A percentile compares a stretch with the other conserved stretches of the same genome.
These are phyloP conservation scores for Annulohypoxylon maeteangense DNA, from an alignment of 495 filamentous ascomycete genomes.

Conservation along the genomic window DNA sequence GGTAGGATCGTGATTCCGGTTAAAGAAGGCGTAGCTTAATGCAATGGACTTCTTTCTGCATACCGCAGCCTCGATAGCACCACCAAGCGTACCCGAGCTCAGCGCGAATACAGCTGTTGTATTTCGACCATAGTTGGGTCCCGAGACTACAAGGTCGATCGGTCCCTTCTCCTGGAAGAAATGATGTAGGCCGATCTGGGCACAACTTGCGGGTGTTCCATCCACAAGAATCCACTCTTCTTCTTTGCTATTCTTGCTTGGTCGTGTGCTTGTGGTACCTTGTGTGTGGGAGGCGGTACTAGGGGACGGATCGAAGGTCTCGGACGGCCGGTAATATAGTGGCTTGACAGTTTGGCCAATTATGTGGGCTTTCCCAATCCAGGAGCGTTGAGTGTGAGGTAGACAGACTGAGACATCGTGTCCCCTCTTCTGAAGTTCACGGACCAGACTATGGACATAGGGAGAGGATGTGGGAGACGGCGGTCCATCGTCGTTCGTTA, in stretches of 20 bases:
- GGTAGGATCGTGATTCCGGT: conserved; percentile 72
- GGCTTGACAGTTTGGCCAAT: conserved; percentile 86
- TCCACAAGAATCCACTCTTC: conserved; percentile 96
- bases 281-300: conserved; percentile 45
- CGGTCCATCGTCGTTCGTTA: conserved; percentile 92
- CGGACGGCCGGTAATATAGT: conserved; percentile 82
- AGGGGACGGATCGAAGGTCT: conserved; percentile 58
- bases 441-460: conserved; percentile 88
- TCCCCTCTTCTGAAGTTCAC: conserved; percentile 77
- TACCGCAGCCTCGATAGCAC: conserved; percentile 90
- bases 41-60: conserved; percentile 82
- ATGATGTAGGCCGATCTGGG: conserved; percentile 88
- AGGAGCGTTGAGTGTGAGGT: conserved; percentile 90
- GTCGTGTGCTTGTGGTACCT: conserved; percentile 51
- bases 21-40: conserved; percentile 87
- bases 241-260: conserved; percentile 56
- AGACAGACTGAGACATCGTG: conserved; percentile 90
- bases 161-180: conserved; percentile 82
- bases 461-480: conserved; percentile 91
- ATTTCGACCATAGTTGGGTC: conserved; percentile 96
- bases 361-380: conserved; percentile 98
- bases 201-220: conserved; percentile 86
- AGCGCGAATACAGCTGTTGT: conserved; percentile 92
- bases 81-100: conserved; percentile 88
- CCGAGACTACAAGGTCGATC: conserved; percentile 86